Percentiles rank a stretch among this genome's conserved stretches.
Evolutionary conservation across 2,329 filamentous ascomycete species (phyloP).

Genomic region (Sporothrix brasiliensis): DNA sequence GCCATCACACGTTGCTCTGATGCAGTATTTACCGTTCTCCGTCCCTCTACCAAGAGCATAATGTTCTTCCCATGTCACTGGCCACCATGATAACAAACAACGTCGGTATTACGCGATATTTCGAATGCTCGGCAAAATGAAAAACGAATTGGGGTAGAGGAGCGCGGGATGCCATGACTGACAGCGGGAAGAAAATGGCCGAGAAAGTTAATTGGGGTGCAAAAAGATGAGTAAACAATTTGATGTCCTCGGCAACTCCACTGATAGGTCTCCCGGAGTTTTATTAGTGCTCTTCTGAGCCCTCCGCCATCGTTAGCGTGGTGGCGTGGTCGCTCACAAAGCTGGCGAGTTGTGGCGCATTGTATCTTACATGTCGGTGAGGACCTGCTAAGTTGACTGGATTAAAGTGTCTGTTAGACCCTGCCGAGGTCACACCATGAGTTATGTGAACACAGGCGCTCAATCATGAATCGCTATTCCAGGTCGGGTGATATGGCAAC

Average conservation of each 20-base stretch:
- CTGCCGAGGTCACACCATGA: too few relatives aligned
- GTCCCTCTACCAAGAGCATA: neutral
- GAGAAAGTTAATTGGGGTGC: neutral
- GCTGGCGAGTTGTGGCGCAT: neutral
- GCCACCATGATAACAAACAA: neutral
- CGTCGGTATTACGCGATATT: neutral
- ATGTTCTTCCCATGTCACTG: neutral
- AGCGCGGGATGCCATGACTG: neutral
- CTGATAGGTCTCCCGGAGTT: too few relatives aligned
- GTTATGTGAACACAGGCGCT: too few relatives aligned
- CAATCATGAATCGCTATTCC: too few relatives aligned
- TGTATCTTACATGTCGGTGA: neutral
- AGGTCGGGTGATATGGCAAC: too few relatives aligned
- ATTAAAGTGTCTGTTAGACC: too few relatives aligned
- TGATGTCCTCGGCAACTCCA: slow-evolving; percentile 9
- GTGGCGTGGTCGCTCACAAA: neutral
- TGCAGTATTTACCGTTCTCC: neutral
- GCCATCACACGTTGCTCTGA: neutral
- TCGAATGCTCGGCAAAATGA: neutral
- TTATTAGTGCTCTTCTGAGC: too few relatives aligned
- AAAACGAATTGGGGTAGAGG: neutral
- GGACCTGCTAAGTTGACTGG: neutral
- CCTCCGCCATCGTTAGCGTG: neutral
- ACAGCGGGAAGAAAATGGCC: neutral
- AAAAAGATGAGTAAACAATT: slow-evolving; percentile 19